Evolutionary conservation across 108 stramenopile genomes (phyloP), one percentile per base, ranked within the genome.

Genomic region (Conticribra weissflogii): DNA sequence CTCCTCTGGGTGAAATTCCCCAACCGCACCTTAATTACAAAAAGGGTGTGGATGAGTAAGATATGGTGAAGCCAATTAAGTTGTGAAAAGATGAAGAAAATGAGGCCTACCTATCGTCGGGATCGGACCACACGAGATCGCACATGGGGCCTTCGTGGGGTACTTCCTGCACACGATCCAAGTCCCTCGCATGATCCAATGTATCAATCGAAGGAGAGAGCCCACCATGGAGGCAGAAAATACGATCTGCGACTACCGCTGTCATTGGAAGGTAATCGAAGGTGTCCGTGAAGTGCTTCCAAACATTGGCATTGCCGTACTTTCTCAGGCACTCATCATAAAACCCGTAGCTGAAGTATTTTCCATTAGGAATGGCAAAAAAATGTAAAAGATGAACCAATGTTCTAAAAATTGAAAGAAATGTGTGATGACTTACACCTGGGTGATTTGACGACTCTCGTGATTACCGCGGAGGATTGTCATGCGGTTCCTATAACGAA

Each of bases 131-230:
- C 5, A 99, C 91, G 56, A 99, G 84, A 86, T 99, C 99, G 72
- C 97, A 98, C 93, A 99, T 97, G 49, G 98, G 96, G 18, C 99
- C 99, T 66, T 99, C 99, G 69, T 99, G 99, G 14, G 99, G 99
- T 15, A 99, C 97, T 84, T 99, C 99, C 75, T 99, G 86, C 23
- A 98, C 95, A 60, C 98, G 88, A 86, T 99, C 97, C 72, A 99
- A 71, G 7, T 93, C 92, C 46, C 97, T 87, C 3, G 96, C 90
- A 79, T 97, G 88, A 73, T 96, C 96, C 18, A 96, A 71, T 9
- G 91, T 95, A 72, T 94, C 94, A 61, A 96, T 89, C 23, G 84
- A 91, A 2, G 99, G 99, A 18, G 83, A 85, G 5, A 99, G 85
- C 46, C 99, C 99, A 14, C 98, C 99, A 65, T 99, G 99, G 15